Percentiles rank a stretch among this genome's conserved stretches.
These are phyloP conservation scores for Hypoxylon sp. DNA, from an alignment of 2,329 filamentous ascomycete genomes.

Conservation along the genomic window DNA sequence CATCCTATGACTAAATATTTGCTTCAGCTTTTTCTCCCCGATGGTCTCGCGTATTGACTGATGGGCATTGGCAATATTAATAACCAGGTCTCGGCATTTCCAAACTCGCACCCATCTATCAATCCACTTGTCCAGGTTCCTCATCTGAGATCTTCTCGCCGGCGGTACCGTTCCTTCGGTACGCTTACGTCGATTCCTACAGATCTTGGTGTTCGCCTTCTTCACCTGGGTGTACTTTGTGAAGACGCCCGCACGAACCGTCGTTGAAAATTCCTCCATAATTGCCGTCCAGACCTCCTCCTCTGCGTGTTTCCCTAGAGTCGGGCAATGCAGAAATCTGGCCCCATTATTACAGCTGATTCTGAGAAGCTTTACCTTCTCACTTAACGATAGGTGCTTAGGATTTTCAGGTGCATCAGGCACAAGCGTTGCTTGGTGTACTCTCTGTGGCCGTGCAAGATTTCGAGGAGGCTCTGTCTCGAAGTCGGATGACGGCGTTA, in stretches of 20 bases:
- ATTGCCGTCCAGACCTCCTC: slow-evolving; percentile 33
- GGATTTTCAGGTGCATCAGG: background rate
- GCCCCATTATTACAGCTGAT: slow-evolving; percentile 27
- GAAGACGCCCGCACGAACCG: slow-evolving; percentile 34
- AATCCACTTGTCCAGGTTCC: slow-evolving; percentile 33
- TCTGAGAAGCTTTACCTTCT: slow-evolving; percentile 39
- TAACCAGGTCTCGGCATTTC: slow-evolving; percentile 31
- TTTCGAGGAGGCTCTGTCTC: background rate
- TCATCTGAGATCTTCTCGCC: slow-evolving; percentile 17
- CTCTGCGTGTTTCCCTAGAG: slow-evolving; percentile 27
- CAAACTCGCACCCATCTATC: slow-evolving; percentile 38
- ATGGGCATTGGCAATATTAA: slow-evolving; percentile 23
- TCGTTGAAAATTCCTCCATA: slow-evolving; percentile 36
- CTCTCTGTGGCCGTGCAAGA: background rate
- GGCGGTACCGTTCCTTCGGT: slow-evolving; percentile 26
- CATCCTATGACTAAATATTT: slow-evolving; percentile 34
- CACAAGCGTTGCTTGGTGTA: background rate
- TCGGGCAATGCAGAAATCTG: slow-evolving; percentile 23
- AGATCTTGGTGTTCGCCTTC: slow-evolving; percentile 21
- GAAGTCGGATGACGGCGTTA: background rate
- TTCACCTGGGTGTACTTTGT: slow-evolving; percentile 31
- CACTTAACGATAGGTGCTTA: slow-evolving; percentile 18
- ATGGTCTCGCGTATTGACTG: slow-evolving; percentile 29
- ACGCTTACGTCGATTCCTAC: slow-evolving; percentile 32
- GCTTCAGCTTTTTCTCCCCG: slow-evolving; percentile 34